These are phyloP conservation scores for Globisporangium ultimum DNA, from an alignment of 352 stramenopile genomes.

Conservation along the genomic window DNA sequence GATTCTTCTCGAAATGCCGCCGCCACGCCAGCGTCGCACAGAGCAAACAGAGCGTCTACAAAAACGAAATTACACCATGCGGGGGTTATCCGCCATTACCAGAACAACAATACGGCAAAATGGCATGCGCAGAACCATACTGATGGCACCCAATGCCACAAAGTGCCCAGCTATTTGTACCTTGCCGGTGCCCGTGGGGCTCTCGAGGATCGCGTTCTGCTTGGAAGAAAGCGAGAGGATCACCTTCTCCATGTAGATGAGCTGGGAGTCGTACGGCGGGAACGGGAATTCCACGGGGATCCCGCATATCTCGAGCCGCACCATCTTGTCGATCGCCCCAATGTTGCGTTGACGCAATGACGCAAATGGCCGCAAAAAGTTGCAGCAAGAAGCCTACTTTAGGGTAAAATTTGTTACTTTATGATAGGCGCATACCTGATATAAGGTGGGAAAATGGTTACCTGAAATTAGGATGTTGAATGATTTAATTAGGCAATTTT, in stretches of 20 bases:
- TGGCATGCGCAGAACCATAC: neutral
- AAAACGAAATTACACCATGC: neutral
- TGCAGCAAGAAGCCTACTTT: slow-evolving; percentile 3
- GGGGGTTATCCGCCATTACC: no score
- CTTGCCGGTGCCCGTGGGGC: slow-evolving; percentile 97
- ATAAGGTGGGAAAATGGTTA: neutral
- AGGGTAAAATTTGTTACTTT: neutral
- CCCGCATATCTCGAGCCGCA: slow-evolving; percentile 82
- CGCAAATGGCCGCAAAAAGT: neutral
- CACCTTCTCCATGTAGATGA: slow-evolving; percentile 97
- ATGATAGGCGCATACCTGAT: neutral
- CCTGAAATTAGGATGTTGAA: slow-evolving; percentile 5
- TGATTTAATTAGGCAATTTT: no score
- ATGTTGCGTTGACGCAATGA: neutral
- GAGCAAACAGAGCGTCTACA: slow-evolving; percentile 94
- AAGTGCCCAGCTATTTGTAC: slow-evolving; percentile 18
- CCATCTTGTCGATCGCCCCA: slow-evolving; percentile 30
- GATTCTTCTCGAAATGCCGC: slow-evolving; percentile 59
- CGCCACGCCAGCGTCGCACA: slow-evolving; percentile 94
- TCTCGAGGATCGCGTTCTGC: slow-evolving; percentile 97
- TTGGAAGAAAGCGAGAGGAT: slow-evolving; percentile 87
- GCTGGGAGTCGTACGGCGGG: slow-evolving; percentile 95
- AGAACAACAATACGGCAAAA: neutral
- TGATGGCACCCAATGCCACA: no score
- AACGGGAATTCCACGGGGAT: slow-evolving; percentile 96